Conservation (phyloP, 1,284 basidiomycete genomes). For the Uromyces viciae-fabae region DNA sequence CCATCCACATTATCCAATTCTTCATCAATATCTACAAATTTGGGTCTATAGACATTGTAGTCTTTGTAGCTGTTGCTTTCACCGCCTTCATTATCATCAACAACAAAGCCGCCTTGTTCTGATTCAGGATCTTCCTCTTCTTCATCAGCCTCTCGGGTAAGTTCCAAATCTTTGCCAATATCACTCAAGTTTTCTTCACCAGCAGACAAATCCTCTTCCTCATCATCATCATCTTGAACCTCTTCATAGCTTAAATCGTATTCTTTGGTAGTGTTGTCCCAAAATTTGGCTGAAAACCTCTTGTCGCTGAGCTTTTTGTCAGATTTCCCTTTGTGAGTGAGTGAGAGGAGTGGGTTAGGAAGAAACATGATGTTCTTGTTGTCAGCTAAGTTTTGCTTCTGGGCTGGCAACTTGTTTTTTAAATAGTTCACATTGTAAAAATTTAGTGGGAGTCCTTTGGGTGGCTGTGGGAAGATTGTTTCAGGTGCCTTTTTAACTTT, state of each 20-base stretch:
- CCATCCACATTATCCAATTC: no score
- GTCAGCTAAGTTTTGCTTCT: not conserved
- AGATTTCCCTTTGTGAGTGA: not conserved
- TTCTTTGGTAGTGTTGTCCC: not conserved
- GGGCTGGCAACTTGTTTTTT: not conserved
- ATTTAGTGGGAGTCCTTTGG: conserved; percentile 13
- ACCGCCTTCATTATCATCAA: no score
- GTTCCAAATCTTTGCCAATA: not conserved
- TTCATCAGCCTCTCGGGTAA: not conserved
- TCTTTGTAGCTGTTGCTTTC: no score
- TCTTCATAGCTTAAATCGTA: not conserved
- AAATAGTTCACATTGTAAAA: conserved; percentile 18
- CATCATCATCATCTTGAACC: not conserved
- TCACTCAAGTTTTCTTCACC: no score
- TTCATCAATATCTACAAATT: no score
- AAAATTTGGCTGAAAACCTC: conserved; percentile 5
- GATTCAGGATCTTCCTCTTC: not conserved
- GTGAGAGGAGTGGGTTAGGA: not conserved
- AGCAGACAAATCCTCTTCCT: not conserved
- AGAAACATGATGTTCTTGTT: not conserved
- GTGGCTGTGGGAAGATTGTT: not conserved
- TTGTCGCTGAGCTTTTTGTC: not conserved
- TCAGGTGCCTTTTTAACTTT: not conserved
- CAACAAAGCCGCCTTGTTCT: no score
- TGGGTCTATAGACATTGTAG: no score